Evolutionary conservation across 306 rosid species (phyloP).

Genomic region (Chamaecrista fasciculata): DNA sequence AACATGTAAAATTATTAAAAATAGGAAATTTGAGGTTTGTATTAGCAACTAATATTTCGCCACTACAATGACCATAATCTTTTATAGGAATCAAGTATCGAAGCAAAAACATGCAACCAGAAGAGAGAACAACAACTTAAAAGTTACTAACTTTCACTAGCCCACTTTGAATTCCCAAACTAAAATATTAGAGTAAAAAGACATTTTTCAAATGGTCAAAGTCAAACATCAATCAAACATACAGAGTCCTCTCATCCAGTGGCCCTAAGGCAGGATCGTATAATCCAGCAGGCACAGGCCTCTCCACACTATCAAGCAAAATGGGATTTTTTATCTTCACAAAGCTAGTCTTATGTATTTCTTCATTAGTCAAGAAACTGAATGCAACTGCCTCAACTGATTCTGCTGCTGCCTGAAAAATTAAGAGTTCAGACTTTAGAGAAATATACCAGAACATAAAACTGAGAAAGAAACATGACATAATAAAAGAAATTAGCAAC

Average conservation of each 20-base stretch:
- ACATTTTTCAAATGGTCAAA: not conserved
- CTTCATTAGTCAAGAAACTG: constrained; percentile 62
- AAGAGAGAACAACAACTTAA: not conserved
- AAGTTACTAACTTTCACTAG: not conserved
- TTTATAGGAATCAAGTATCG: not conserved
- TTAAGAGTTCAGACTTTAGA: not conserved
- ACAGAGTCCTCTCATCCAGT: constrained; percentile 51
- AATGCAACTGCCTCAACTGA: constrained; percentile 55
- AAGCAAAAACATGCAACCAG: not conserved
- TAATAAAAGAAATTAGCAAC: not conserved
- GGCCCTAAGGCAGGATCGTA: constrained; percentile 89
- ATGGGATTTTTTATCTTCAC: constrained; percentile 47
- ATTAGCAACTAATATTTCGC: not conserved
- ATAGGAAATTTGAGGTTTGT: not conserved
- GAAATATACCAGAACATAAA: not conserved
- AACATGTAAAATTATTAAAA: not conserved
- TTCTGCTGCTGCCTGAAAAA: constrained; percentile 61
- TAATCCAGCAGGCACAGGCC: constrained; percentile 60
- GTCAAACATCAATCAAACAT: constrained; percentile 7
- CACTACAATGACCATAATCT: not conserved
- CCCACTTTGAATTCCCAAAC: not conserved
- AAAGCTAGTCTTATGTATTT: constrained; percentile 51
- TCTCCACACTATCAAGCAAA: constrained; percentile 35
- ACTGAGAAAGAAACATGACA: not conserved
- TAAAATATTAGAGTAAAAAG: not conserved